Evolutionary conservation across 2,329 filamentous ascomycete genomes (phyloP), one percentile per base, ranked within the genome.

Genomic region (Keithomyces neogunnii): DNA sequence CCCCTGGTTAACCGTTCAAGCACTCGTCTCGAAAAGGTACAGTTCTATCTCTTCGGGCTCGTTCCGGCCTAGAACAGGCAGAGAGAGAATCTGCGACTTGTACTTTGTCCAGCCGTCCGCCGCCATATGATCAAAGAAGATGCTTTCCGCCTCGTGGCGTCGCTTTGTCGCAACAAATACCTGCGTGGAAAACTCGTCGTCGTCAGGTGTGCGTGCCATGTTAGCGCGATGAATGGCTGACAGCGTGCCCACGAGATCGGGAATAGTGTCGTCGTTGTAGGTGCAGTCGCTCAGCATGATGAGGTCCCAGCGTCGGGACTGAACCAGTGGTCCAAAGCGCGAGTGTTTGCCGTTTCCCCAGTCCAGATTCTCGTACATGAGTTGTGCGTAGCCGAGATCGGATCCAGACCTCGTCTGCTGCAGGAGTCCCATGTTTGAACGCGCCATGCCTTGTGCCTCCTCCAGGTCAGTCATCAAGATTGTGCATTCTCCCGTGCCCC

Each of bases 251-350:
- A 81, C 73, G 28, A 83, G 68, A 2, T 75, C 70, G 1, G 76
- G 73, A 30, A 82, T 64, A 55, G 73, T 74, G 60, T 82, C 78
- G 49, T 73, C 74, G 54, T 82, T 82, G 68, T 82, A 82, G 0
- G 78, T 82, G 69, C 80, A 81, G 62, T 83, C 80, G 60, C 78
- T 81, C 28, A 82, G 66, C 49, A 80, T 68, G 45, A 81, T 59
- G 4, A 81, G 63, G 53, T 81, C 74, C 78, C 78, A 82, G 2
- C 62, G 53, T 2, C 62, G 64, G 1, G 67, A 63, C n/a, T 57
- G 55, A 1, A 68, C 69, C 29, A 69, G 60, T 0, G 66, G 57
- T 0, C 74, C 75, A 54, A 81, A 76, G 0, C 47, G 51, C 0
- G 75, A 77, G 2, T 63, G 53, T 31, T 68, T 63, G 0, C 75